A percentile compares a stretch with the other conserved stretches of the same genome.
Evolutionary conservation across 2,329 filamentous ascomycete genomes (phyloP).

Genomic region (Gyromitra esculenta): DNA sequence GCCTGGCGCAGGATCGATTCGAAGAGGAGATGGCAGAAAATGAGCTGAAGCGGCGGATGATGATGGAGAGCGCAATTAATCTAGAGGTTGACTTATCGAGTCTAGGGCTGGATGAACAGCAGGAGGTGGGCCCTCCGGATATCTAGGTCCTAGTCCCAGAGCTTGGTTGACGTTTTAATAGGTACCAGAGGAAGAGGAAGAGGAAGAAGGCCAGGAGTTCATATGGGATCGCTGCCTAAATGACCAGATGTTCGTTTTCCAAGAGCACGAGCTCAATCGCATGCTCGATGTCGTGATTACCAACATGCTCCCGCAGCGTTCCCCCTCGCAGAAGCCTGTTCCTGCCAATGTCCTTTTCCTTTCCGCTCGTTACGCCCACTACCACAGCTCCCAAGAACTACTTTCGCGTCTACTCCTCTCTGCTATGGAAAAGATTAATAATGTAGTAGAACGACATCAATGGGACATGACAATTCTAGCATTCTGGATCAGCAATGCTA

Average conservation of each 20-base stretch:
- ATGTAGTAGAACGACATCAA: constrained; percentile 92
- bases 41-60: constrained; percentile 94
- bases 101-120: constrained; percentile 92
- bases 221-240: constrained; percentile 94
- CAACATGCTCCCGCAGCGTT: constrained; percentile 95
- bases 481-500: constrained; percentile 98
- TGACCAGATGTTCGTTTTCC: constrained; percentile 99
- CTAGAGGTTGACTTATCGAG: constrained; percentile 96
- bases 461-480: constrained; percentile 99
- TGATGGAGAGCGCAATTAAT: constrained; percentile 98
- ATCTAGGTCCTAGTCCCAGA: constrained; percentile 1
- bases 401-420: constrained; percentile 81
- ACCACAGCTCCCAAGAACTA: constrained; percentile 88
- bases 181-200: constrained; percentile 75
- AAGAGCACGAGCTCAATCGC: constrained; percentile 88
- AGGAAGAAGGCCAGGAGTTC: constrained; percentile 92
- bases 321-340: constrained; percentile 95
- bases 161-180: constrained; percentile 38
- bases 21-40: constrained; percentile 98
- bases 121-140: constrained; percentile 72
- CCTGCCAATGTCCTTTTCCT: constrained; percentile 97
- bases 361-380: constrained; percentile 94
- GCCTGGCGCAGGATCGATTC: constrained; percentile 90
- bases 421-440: constrained; percentile 95
- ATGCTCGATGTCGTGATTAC: constrained; percentile 97